phyloP scores from a whole-genome alignment of 2,329 filamentous ascomycete genomes.

The Clonostachys rhizophaga region DNA sequence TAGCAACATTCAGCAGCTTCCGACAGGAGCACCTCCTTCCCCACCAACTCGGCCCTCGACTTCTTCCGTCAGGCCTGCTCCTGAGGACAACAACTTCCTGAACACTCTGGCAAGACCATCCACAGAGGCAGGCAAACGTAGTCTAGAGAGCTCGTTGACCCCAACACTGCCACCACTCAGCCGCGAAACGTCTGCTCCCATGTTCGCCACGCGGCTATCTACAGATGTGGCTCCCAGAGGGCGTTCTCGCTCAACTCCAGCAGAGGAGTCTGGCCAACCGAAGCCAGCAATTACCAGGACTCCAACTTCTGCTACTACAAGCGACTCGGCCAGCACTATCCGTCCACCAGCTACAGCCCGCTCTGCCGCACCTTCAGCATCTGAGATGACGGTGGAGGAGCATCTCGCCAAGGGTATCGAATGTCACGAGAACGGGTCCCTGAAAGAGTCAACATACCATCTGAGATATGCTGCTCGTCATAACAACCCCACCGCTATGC shows the following conservation, averaged over 20 bases:
- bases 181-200: too few species aligned
- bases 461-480: slow-evolving; percentile 82
- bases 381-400: slow-evolving; percentile 77
- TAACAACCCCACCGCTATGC: slow-evolving; percentile 88
- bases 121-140: slow-evolving; percentile 43
- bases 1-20: slow-evolving; percentile 35
- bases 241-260: slow-evolving; percentile 28
- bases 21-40: slow-evolving; percentile 49
- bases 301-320: slow-evolving; percentile 23
- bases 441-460: slow-evolving; percentile 95
- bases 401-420: slow-evolving; percentile 88
- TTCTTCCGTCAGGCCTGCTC: slow-evolving; percentile 34
- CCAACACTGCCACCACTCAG: too few species aligned
- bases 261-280: slow-evolving; percentile 23
- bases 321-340: slow-evolving; percentile 50
- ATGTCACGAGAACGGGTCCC: slow-evolving; percentile 79
- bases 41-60: slow-evolving; percentile 57
- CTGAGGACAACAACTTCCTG: slow-evolving; percentile 25
- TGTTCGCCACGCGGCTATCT: slow-evolving; percentile 15
- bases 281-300: slow-evolving; percentile 6
- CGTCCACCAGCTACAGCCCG: slow-evolving; percentile 30
- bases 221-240: slow-evolving; percentile 46
- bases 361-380: slow-evolving; percentile 48
- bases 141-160: slow-evolving; percentile 32
- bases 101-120: slow-evolving; percentile 36